Percentiles rank a stretch among this genome's conserved stretches.
phyloP scores from a whole-genome alignment of 306 rosid genomes.

The Acacia crassicarpa region DNA sequence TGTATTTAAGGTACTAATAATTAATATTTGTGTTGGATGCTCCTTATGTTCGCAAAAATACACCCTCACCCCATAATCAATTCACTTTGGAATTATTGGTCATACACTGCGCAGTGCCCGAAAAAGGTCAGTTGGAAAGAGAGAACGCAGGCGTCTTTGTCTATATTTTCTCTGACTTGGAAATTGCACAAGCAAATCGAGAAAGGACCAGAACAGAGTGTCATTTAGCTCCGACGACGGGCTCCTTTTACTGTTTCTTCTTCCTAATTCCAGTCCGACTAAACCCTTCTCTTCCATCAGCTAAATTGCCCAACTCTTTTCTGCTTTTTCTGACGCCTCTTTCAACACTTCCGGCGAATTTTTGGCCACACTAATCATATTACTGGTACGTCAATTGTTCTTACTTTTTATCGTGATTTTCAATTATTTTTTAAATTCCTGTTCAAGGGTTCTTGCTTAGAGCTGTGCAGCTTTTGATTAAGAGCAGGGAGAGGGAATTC shows the following conservation, averaged over 20 bases:
- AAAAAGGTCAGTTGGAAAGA: neutral
- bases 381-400: neutral
- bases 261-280: neutral
- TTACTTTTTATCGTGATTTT: neutral
- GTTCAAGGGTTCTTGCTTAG: neutral
- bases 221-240: constrained; percentile 21
- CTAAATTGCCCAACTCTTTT: constrained; percentile 26
- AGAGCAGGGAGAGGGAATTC: constrained; percentile 16
- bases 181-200: constrained; percentile 5
- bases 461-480: constrained; percentile 10
- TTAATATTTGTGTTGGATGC: no score
- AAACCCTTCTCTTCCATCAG: constrained; percentile 30
- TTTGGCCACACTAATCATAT: neutral
- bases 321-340: constrained; percentile 1
- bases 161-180: neutral
- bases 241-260: neutral
- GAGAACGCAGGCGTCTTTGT: neutral
- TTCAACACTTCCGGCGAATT: neutral
- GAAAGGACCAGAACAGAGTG: constrained; percentile 7
- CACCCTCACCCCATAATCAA: no score
- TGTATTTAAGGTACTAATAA: no score
- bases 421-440: neutral
- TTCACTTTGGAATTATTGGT: neutral
- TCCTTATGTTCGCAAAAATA: no score
- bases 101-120: neutral